phyloP scores from a whole-genome alignment of 1,139 yeast genomes.

The Debaryomycetaceae sp. region DNA sequence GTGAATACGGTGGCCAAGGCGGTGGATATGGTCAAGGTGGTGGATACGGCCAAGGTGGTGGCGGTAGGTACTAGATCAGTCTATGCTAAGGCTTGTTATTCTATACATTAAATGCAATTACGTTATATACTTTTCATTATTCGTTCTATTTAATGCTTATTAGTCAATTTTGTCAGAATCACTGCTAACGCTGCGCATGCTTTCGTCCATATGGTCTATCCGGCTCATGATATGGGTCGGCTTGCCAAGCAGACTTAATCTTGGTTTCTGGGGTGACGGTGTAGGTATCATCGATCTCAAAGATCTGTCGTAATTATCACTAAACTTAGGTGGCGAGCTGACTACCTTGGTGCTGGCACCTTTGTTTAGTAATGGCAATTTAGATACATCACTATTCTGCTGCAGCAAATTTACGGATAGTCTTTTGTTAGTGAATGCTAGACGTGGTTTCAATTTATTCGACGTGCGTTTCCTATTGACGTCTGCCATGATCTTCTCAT shows the following conservation, averaged over 20 bases:
- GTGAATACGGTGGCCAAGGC: constrained; percentile 5
- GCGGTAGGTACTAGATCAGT: not conserved
- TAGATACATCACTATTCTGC: constrained; percentile 8
- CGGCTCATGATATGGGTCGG: constrained; percentile 15
- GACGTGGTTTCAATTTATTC: constrained; percentile 3
- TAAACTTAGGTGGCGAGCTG: not conserved
- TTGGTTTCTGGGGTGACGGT: constrained; percentile 5
- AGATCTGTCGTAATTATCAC: not conserved
- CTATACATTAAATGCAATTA: constrained; percentile 3
- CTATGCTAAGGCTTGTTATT: not conserved
- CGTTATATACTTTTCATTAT: constrained; percentile 8
- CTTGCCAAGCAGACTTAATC: constrained; percentile 8
- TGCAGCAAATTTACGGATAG: constrained; percentile 13
- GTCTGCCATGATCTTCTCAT: not conserved
- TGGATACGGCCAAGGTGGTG: constrained; percentile 1
- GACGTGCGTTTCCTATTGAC: constrained; percentile 1
- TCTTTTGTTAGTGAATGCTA: constrained; percentile 16
- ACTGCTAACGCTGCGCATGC: constrained; percentile 18
- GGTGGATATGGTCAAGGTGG: constrained; percentile 2
- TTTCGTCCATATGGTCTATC: constrained; percentile 12
- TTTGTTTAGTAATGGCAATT: constrained; percentile 31
- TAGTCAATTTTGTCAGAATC: constrained; percentile 28
- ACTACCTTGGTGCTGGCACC: constrained; percentile 28
- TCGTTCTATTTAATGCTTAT: constrained; percentile 9
- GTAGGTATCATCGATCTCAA: constrained; percentile 3